These are phyloP conservation scores for Xylariales sp. DNA, from an alignment of 2,329 filamentous ascomycete species.

Conservation along the genomic window DNA sequence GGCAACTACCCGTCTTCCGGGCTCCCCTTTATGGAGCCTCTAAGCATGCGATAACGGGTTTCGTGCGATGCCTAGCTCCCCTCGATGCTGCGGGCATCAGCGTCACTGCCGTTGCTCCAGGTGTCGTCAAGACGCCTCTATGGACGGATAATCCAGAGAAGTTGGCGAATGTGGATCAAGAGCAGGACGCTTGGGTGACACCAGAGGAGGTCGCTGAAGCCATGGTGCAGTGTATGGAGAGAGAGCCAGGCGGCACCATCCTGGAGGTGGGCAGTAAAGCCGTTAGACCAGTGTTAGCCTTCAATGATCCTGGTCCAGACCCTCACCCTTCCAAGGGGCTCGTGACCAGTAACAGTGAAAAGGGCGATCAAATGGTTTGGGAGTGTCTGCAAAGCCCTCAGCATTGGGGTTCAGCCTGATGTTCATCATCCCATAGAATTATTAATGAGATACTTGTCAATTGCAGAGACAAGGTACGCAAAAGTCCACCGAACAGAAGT, in stretches of 20 bases:
- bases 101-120: slow-evolving; percentile 40
- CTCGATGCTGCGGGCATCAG: slow-evolving; percentile 28
- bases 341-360: background rate
- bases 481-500: no score
- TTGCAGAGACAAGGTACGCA: no score
- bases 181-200: slow-evolving; percentile 34
- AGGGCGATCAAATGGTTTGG: background rate
- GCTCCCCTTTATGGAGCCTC: slow-evolving; percentile 33
- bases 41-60: slow-evolving; percentile 33
- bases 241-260: slow-evolving; percentile 33
- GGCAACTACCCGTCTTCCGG: slow-evolving; percentile 26
- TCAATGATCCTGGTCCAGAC: slow-evolving; percentile 35
- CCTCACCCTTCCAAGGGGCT: background rate
- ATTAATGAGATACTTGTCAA: no score
- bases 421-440: no score
- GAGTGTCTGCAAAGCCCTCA: background rate
- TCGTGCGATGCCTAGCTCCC: slow-evolving; percentile 33
- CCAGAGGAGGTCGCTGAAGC: slow-evolving; percentile 36
- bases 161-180: slow-evolving; percentile 27
- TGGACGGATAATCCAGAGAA: slow-evolving; percentile 42
- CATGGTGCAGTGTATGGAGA: slow-evolving; percentile 36
- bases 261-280: slow-evolving; percentile 32
- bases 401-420: background rate
- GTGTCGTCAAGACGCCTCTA: slow-evolving; percentile 38
- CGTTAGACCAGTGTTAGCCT: slow-evolving; percentile 25